phyloP scores from a whole-genome alignment of 2,329 filamentous ascomycete genomes.

The Diaporthe nobilis region DNA sequence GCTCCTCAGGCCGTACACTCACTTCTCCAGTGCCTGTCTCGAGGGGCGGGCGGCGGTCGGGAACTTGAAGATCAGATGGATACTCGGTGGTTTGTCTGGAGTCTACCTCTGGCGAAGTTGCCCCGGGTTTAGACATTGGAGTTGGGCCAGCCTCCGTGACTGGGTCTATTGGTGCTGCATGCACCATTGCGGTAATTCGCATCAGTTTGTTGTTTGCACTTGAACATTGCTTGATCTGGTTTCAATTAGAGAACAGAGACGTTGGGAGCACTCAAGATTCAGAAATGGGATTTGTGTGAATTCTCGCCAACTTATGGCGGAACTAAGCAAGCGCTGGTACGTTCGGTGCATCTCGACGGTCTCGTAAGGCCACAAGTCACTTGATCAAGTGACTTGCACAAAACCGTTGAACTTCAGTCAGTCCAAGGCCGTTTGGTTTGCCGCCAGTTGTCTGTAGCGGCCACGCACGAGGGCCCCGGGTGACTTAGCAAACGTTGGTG shows the following conservation, averaged over 20 bases:
- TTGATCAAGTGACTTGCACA: neutral
- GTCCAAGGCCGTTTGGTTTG: neutral
- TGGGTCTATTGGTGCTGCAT: neutral
- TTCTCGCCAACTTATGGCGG: neutral
- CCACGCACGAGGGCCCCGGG: neutral
- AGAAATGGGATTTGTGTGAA: neutral
- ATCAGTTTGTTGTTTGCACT: neutral
- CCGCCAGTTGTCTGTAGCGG: neutral
- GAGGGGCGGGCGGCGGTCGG: neutral
- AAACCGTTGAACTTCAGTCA: neutral
- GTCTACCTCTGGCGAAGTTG: neutral
- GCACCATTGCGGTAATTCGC: neutral
- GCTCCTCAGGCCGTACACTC: neutral
- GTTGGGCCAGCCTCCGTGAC: neutral
- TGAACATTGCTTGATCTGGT: neutral
- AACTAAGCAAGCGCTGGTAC: constrained; percentile 7
- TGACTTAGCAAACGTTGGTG: neutral
- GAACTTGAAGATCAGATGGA: neutral
- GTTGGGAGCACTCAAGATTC: neutral
- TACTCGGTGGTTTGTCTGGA: neutral
- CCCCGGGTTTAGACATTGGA: neutral
- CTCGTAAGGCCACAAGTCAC: neutral
- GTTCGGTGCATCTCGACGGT: neutral
- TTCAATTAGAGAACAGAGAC: neutral
- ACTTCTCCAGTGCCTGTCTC: neutral